Evolutionary conservation across 2,329 filamentous ascomycete genomes (phyloP).

Genomic region (Clarireedia monteithiana): DNA sequence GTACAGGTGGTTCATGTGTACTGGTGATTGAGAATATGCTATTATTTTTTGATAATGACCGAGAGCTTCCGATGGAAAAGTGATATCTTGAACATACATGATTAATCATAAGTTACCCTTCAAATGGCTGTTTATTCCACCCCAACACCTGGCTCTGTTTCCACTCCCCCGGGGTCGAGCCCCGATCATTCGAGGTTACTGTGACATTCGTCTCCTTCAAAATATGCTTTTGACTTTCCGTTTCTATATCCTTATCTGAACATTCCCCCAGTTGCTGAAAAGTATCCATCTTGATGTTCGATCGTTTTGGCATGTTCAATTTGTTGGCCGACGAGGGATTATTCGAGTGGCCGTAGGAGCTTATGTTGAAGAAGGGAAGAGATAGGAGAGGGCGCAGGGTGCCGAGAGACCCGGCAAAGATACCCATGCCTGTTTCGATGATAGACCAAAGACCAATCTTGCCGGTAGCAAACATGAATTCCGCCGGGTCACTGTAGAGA

Average conservation of each 20-base stretch:
- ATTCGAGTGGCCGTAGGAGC: neutral
- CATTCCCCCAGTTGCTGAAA: conserved; percentile 16
- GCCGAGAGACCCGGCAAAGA: conserved; percentile 40
- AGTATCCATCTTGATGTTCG: conserved; percentile 17
- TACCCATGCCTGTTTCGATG: conserved; percentile 41
- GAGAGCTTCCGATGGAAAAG: no score
- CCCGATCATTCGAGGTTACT: conserved; percentile 12
- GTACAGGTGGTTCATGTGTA: no score
- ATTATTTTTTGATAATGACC: no score
- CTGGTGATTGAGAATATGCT: no score
- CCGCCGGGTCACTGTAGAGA: conserved; percentile 32
- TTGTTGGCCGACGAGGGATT: neutral
- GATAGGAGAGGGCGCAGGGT: conserved; percentile 38
- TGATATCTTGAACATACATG: no score
- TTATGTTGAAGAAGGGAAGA: conserved; percentile 18
- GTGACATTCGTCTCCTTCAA: conserved; percentile 31
- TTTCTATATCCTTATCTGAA: conserved; percentile 16
- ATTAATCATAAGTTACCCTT: no score
- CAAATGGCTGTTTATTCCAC: no score
- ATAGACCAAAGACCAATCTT: conserved; percentile 40
- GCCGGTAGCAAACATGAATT: conserved; percentile 35
- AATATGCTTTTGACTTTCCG: conserved; percentile 33
- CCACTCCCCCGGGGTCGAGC: no score
- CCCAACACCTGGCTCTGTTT: no score
- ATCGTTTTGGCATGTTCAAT: neutral